These are phyloP conservation scores for Xylaria sp. DNA, from an alignment of 2,329 filamentous ascomycete genomes.

Conservation along the genomic window DNA sequence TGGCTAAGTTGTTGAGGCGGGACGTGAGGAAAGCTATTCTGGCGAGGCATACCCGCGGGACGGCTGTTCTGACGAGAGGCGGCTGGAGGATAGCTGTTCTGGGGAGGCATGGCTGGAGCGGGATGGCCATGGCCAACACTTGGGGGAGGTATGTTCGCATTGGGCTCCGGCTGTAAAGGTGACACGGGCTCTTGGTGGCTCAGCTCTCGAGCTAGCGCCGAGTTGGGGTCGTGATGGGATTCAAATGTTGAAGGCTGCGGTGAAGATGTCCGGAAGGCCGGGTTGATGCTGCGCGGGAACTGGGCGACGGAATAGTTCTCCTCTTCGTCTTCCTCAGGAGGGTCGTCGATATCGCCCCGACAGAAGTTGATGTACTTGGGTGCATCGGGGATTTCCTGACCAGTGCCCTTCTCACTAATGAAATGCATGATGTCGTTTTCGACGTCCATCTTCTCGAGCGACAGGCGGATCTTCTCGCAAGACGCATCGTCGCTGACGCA, in stretches of 20 bases:
- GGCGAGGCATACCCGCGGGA: slow-evolving; percentile 8
- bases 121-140: slow-evolving; percentile 50
- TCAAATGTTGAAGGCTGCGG: slow-evolving; percentile 94
- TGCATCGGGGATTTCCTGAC: slow-evolving; percentile 96
- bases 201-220: slow-evolving; percentile 75
- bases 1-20: slow-evolving; percentile 13
- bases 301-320: slow-evolving; percentile 94
- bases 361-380: slow-evolving; percentile 99
- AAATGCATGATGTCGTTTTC: slow-evolving; percentile 93
- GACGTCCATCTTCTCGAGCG: slow-evolving; percentile 94
- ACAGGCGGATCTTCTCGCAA: slow-evolving; percentile 94
- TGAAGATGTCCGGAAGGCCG: slow-evolving; percentile 93
- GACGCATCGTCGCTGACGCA: slow-evolving; percentile 97
- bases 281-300: slow-evolving; percentile 94
- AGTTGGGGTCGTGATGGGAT: slow-evolving; percentile 89
- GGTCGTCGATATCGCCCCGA: slow-evolving; percentile 84
- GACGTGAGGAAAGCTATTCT: slow-evolving; percentile 24
- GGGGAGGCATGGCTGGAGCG: slow-evolving; percentile 31
- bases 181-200: slow-evolving; percentile 64
- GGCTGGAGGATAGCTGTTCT: slow-evolving; percentile 10
- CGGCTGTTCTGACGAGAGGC: slow-evolving; percentile 14
- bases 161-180: slow-evolving; percentile 62
- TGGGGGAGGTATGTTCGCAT: slow-evolving; percentile 62
- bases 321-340: slow-evolving; percentile 78
- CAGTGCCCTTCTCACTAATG: slow-evolving; percentile 89